phyloP scores from a whole-genome alignment of 208 protist species.

The Giardia muris region DNA sequence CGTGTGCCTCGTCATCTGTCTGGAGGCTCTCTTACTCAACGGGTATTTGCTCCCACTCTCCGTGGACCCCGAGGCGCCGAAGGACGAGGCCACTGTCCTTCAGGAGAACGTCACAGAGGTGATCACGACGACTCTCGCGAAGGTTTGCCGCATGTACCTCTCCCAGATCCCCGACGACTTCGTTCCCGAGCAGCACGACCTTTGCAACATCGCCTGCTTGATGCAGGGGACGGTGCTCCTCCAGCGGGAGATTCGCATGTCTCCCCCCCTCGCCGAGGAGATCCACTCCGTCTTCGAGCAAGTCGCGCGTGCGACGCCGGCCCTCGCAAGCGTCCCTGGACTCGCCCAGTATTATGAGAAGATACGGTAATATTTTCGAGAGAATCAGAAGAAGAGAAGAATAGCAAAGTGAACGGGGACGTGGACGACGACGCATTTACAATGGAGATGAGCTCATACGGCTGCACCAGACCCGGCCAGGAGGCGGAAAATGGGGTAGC shows the following conservation, averaged over 20 bases:
- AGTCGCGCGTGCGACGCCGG: not conserved
- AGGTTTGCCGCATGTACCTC: not conserved
- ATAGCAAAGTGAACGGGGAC: too few species aligned
- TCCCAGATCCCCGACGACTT: not conserved
- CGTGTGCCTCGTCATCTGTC: not conserved
- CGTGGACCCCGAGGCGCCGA: not conserved
- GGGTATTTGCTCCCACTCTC: not conserved
- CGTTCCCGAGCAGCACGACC: not conserved
- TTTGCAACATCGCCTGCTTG: not conserved
- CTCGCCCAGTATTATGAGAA: not conserved
- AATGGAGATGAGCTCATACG: too few species aligned
- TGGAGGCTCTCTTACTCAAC: not conserved
- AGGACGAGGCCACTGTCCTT: not conserved
- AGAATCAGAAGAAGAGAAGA: too few species aligned
- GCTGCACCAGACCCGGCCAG: not conserved
- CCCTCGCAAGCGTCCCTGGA: not conserved
- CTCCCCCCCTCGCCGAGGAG: not conserved
- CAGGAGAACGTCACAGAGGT: conserved; percentile 3
- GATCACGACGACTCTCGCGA: not conserved
- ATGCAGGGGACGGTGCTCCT: not conserved
- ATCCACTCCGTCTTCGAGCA: not conserved
- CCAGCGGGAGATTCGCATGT: not conserved
- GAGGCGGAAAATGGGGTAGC: not conserved
- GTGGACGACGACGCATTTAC: too few species aligned
- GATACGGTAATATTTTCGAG: not conserved